Evolutionary conservation across 2,329 filamentous ascomycete species (phyloP).

Genomic region (Colletotrichum liaoningense): DNA sequence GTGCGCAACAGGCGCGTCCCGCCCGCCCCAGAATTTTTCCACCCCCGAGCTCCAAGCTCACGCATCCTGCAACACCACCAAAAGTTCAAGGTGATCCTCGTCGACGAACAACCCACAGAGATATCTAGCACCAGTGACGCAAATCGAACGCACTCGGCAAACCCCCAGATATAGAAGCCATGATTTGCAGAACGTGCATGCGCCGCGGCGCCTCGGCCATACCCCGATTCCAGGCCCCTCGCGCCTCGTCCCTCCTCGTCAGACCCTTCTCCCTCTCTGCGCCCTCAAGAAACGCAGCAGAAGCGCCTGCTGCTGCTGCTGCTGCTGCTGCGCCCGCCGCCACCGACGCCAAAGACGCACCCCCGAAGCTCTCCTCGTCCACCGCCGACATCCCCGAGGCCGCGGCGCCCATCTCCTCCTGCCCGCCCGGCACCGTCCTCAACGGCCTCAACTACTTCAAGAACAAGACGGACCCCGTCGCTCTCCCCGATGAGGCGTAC

Average conservation of each 20-base stretch:
- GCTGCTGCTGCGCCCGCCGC: constrained; percentile 18
- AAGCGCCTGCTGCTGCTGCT: constrained; percentile 21
- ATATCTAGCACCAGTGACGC: not conserved
- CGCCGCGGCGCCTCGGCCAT: constrained; percentile 53
- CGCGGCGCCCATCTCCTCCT: constrained; percentile 57
- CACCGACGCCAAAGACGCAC: constrained; percentile 44
- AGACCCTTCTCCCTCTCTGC: constrained; percentile 55
- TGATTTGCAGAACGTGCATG: constrained; percentile 62
- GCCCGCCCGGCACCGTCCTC: constrained; percentile 76
- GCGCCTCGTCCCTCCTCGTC: constrained; percentile 36
- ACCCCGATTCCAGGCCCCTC: constrained; percentile 39
- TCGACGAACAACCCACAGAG: not conserved
- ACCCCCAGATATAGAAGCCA: constrained; percentile 33
- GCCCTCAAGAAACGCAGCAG: constrained; percentile 27
- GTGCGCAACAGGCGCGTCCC: constrained; percentile 32
- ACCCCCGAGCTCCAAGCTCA: constrained; percentile 21
- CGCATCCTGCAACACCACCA: constrained; percentile 30
- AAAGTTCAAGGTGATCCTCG: not conserved
- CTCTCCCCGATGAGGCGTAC: constrained; percentile 80
- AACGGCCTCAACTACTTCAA: constrained; percentile 84
- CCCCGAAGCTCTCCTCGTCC: constrained; percentile 46
- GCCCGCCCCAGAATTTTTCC: constrained; percentile 38
- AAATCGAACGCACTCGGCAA: not conserved
- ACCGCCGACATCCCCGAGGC: constrained; percentile 42
- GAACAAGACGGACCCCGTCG: constrained; percentile 77